Conservation (phyloP, 345 rosid genomes). For the Turnera subulata region DNA sequence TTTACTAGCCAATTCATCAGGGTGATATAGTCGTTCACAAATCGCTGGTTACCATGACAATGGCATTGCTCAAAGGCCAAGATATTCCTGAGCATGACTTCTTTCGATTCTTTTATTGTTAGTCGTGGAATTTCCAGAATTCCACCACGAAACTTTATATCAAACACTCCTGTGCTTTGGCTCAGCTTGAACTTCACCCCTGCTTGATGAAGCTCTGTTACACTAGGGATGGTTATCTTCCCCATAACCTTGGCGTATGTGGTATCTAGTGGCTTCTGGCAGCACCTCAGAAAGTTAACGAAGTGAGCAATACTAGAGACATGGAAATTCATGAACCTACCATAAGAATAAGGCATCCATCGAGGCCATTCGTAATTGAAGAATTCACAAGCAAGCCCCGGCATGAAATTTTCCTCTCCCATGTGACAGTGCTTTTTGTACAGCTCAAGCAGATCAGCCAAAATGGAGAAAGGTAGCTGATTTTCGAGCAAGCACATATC, state of each 20-base stretch:
- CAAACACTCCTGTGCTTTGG: not conserved
- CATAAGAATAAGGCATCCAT: not conserved
- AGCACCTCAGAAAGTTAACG: conserved; percentile 13
- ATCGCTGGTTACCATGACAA: not conserved
- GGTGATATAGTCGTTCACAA: not conserved
- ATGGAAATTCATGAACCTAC: not conserved
- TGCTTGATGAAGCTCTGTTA: conserved; percentile 7
- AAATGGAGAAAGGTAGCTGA: conserved; percentile 30
- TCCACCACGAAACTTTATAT: conserved; percentile 18
- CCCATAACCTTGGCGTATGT: not conserved
- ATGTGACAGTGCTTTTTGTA: not conserved
- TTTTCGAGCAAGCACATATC: conserved; percentile 26
- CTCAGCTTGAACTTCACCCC: conserved; percentile 8
- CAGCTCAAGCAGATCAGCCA: conserved; percentile 12
- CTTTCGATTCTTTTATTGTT: rapidly evolving
- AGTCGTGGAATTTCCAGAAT: conserved; percentile 11
- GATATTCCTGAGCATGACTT: conserved; percentile 8
- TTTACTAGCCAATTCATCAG: conserved; percentile 1
- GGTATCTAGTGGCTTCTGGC: not conserved
- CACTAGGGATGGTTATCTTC: not conserved
- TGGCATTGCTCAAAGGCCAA: conserved; percentile 19
- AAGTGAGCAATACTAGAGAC: not conserved
- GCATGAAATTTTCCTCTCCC: not conserved
- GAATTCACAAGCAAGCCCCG: not conserved
- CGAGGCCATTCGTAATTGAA: not conserved